Percentiles rank a stretch among this genome's conserved stretches.
Evolutionary conservation across 2,329 filamentous ascomycete genomes (phyloP).

Genomic region (Phyllosticta capitalensis): DNA sequence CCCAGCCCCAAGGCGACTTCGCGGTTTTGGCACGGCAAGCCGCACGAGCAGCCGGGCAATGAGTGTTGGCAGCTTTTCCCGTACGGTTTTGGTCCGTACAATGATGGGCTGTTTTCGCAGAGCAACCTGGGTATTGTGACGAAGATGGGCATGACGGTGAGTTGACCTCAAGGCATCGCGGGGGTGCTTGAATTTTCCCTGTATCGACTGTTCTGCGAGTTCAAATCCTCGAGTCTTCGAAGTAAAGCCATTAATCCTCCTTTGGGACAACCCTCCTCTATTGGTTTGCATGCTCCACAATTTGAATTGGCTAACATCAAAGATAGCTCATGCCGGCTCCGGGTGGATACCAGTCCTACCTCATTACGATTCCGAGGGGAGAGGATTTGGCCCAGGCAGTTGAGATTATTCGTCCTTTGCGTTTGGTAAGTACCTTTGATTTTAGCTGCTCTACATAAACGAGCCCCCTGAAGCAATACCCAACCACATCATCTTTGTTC

Average conservation of each 20-base stretch:
- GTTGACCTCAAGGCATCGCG: neutral
- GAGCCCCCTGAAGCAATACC: no score
- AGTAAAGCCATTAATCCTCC: no score
- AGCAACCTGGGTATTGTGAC: slow-evolving; percentile 27
- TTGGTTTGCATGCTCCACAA: no score
- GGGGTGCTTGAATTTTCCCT: no score
- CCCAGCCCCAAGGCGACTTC: slow-evolving; percentile 15
- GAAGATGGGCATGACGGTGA: slow-evolving; percentile 41
- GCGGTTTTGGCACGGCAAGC: neutral
- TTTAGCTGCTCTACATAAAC: no score
- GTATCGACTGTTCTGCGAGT: no score
- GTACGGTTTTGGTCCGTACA: slow-evolving; percentile 28
- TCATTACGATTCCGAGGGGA: slow-evolving; percentile 39
- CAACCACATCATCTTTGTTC: no score
- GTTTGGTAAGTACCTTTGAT: neutral
- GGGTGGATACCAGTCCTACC: slow-evolving; percentile 37
- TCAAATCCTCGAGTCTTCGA: no score
- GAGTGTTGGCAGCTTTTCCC: slow-evolving; percentile 25
- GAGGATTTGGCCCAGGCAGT: slow-evolving; percentile 40
- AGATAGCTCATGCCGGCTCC: slow-evolving; percentile 45
- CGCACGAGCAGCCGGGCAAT: slow-evolving; percentile 14
- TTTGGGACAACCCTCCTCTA: no score
- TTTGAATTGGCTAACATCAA: neutral
- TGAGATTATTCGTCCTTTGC: slow-evolving; percentile 41
- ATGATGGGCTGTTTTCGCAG: slow-evolving; percentile 29